Percentiles rank a stretch among this genome's conserved stretches.
These are phyloP conservation scores for Metarhizium robertsii DNA, from an alignment of 2,329 filamentous ascomycete genomes.

Conservation along the genomic window DNA sequence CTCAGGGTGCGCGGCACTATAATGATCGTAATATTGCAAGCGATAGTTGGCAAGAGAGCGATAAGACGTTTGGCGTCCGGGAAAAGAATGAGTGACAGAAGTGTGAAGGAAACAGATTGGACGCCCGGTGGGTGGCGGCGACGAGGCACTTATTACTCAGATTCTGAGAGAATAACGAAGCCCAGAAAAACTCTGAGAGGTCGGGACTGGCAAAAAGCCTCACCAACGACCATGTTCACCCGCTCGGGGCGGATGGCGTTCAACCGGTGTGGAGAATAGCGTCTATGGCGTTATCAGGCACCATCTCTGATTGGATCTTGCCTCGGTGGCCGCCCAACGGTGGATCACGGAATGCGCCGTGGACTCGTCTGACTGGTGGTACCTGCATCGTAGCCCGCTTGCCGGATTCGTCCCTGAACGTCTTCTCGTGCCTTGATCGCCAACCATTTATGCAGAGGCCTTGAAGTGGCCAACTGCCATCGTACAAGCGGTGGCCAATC, in stretches of 20 bases:
- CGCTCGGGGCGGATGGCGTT: conserved; percentile 1
- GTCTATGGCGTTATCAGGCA: conserved; percentile 10
- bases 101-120: background rate
- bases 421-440: background rate
- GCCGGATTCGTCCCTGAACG: background rate
- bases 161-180: background rate
- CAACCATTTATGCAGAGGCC: background rate
- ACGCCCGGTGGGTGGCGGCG: background rate
- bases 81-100: background rate
- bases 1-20: background rate
- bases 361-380: conserved; percentile 10
- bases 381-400: conserved; percentile 9
- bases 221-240: conserved; percentile 1
- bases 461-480: background rate
- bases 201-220: background rate
- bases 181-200: conserved; percentile 2
- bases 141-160: background rate
- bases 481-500: background rate
- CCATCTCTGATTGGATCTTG: conserved; percentile 12
- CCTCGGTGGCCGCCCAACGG: conserved; percentile 3
- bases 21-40: background rate
- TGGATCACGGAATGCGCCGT: conserved; percentile 7
- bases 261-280: background rate
- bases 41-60: background rate
- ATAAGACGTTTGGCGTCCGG: background rate